Evolutionary conservation across 2,329 filamentous ascomycete genomes (phyloP), one percentile per base, ranked within the genome.

Genomic region (Metarhizium robertsii): DNA sequence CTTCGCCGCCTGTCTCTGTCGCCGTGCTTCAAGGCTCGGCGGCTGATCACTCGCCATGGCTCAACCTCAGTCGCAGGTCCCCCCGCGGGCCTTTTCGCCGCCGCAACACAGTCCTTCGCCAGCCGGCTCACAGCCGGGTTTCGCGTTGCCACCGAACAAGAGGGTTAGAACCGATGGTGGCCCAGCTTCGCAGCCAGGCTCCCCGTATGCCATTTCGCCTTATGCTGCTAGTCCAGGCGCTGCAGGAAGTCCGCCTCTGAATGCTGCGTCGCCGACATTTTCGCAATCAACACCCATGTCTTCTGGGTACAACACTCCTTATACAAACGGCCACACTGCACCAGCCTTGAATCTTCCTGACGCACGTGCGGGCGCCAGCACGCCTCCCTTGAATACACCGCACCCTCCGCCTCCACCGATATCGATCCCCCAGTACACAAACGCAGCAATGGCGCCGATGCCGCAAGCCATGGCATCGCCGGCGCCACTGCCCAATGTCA

Each of bases 141-240:
- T 71, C 63, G 66, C 70, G 57, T 80, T 86, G 51, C 87, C 87
- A 51, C 85, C 88, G 16, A 82, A 80, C 57, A 92, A 94, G 74
- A 81, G 88, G 64, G 62, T 67, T 32, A 65, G 68, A 58, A 67
- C 85, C 80, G 67, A 86, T 53, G 85, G 84, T 53, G 85, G 84
- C 56, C 80, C 85, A 38, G 73, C 78, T n/a, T 85, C 87, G 32
- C 84, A 86, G 61, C 85, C 86, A 56, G 77, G 74, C 52, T 87
- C 84, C 38, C 82, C 83, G 0, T 84, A 84, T 65, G 74, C 76
- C 60, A 69, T 73, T 62, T 76, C 81, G 59, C 71, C 78, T 62
- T 80, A 76, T 61, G 69, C 70, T 7, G 70, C 75, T 60, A 78
- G 76, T 55, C 79, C 79, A 20, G 69, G 67, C 43, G 64, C 72